phyloP scores from a whole-genome alignment of 208 protist species.

The Sergeia podlipaevii region DNA sequence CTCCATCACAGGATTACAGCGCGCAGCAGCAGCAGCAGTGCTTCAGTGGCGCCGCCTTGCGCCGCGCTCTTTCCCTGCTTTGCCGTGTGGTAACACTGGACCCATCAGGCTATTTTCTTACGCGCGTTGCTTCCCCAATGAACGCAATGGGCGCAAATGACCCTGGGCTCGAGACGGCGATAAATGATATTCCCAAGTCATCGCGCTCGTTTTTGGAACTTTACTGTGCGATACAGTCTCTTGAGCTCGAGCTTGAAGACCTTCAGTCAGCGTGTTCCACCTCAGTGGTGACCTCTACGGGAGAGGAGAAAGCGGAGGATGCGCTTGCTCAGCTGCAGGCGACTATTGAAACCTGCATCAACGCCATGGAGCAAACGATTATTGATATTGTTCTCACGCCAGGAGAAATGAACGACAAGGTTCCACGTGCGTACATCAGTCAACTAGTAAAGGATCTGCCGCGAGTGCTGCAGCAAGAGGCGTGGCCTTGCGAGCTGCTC shows the following conservation, averaged over 20 bases:
- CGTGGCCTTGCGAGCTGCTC: slow-evolving; percentile 16
- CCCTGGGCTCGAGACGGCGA: neutral
- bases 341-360: slow-evolving; percentile 8
- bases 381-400: slow-evolving; percentile 26
- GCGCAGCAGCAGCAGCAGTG: neutral
- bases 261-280: neutral
- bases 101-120: slow-evolving; percentile 24
- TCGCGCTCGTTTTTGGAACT: slow-evolving; percentile 15
- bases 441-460: neutral
- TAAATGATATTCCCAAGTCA: no score
- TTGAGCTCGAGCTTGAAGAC: slow-evolving; percentile 47
- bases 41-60: slow-evolving; percentile 10
- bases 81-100: slow-evolving; percentile 45
- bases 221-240: slow-evolving; percentile 30
- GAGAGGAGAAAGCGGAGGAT: neutral
- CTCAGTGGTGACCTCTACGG: neutral
- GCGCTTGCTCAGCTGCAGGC: slow-evolving; percentile 6
- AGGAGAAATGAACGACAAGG: neutral
- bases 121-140: neutral
- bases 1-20: neutral
- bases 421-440: neutral
- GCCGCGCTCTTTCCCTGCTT: slow-evolving; percentile 46
- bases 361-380: slow-evolving; percentile 29
- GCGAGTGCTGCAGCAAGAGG: neutral
- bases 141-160: neutral